Base-by-base conservation (phyloP, 495 filamentous ascomycete species). In the Penicillium argentinense region DNA sequence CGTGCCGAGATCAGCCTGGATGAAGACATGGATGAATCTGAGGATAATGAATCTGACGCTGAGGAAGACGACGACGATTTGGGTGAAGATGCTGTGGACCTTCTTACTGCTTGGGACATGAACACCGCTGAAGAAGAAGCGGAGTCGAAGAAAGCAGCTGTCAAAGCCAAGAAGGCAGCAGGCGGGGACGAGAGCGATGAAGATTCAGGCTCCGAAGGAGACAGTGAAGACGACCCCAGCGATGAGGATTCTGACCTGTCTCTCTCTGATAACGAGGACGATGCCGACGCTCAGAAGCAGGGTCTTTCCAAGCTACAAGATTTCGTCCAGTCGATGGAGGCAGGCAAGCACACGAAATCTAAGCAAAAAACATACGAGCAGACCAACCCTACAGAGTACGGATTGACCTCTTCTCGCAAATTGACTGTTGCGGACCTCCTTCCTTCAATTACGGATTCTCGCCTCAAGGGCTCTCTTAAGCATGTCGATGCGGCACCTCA, bases 1-100 rank as follows among this genome's bases (percentile, higher is more conserved):
- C 53, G 54, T 40, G 56, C 60, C 17, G 67, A 77, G 37, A 64
- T 85, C 30, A 73, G 77, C 58, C 63, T 87, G 18, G 68, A 73
- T 16, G 79, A 85, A 51, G 71, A 78, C 21, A 79, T 77, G n/a
- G 77, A 72, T 7, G 77, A 78, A 26, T 67, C 62, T 2, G 71
- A 74, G 33, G 70, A 62, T 18, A 64, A 73, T 2, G 56, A 70
- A 36, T 63, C 55, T 27, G 77, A 77, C 2, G 82, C 82, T 16
- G 65, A 69, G 7, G 82, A 59, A 8, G 59, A 62, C 2, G 81
- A 81, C 4, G 78, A 79, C 14, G 82, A 80, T 39, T 73, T 95
- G 13, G 91, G 91, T 14, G 88, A 89, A 39, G 89, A 90, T 53
- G 90, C 86, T 13, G 82, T 96, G 42, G 90, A 96, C 69, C 77